These are phyloP conservation scores for Agaricus subrufescens DNA, from an alignment of 768 basidiomycete genomes.

Conservation along the genomic window DNA sequence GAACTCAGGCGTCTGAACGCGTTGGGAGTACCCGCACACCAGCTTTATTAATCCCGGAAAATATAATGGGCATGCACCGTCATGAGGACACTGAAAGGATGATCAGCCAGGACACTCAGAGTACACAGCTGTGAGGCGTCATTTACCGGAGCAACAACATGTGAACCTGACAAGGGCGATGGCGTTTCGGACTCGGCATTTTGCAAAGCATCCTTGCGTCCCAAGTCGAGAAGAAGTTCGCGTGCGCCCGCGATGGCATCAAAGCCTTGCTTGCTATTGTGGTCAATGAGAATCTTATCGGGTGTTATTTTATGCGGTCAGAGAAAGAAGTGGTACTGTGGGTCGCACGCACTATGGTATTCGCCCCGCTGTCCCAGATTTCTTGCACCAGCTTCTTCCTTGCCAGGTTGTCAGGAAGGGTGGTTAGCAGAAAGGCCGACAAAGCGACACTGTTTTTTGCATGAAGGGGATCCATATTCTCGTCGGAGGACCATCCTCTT, in stretches of 20 bases:
- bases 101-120: background rate
- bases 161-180: constrained; percentile 48
- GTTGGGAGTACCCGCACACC: constrained; percentile 82
- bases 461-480: constrained; percentile 33
- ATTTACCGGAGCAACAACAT: constrained; percentile 86
- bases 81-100: constrained; percentile 77
- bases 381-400: constrained; percentile 68
- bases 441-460: constrained; percentile 62
- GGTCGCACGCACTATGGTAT: constrained; percentile 55
- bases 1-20: constrained; percentile 82
- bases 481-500: constrained; percentile 49
- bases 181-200: constrained; percentile 17
- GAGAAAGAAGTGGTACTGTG: too few relatives aligned
- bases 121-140: background rate
- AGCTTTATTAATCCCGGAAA: constrained; percentile 46
- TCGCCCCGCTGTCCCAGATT: constrained; percentile 91
- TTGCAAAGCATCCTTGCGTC: constrained; percentile 48
- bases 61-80: constrained; percentile 75
- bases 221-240: constrained; percentile 62
- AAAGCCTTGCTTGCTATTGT: constrained; percentile 73
- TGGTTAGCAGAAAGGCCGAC: constrained; percentile 83
- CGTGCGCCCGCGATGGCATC: constrained; percentile 74
- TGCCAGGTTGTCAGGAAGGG: constrained; percentile 54
- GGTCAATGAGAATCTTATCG: constrained; percentile 78
- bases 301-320: background rate